These are phyloP conservation scores for Pleurotus cornucopiae DNA, from an alignment of 768 basidiomycete genomes.

Conservation along the genomic window DNA sequence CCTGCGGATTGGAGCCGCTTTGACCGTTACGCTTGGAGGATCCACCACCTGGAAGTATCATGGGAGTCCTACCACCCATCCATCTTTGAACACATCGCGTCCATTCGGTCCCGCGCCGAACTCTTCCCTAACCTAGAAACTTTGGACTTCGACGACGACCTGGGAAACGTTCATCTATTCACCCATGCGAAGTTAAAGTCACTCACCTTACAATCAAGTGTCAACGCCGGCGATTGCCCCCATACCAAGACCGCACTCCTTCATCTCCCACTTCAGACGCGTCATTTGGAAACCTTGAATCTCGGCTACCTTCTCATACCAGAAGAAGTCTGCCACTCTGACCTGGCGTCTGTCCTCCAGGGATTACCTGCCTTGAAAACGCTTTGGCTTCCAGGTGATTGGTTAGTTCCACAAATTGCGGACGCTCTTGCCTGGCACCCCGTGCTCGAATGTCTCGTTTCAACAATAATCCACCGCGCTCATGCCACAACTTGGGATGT, in stretches of 20 bases:
- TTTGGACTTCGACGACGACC: background rate
- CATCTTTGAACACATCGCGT: background rate
- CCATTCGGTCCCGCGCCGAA: background rate
- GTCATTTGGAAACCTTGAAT: background rate
- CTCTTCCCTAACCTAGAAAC: background rate
- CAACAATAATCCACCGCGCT: background rate
- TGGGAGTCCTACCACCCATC: background rate
- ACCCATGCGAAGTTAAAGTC: background rate
- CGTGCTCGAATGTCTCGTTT: background rate
- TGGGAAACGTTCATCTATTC: background rate
- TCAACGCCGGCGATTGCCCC: background rate
- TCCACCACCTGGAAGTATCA: background rate
- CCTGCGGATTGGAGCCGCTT: background rate
- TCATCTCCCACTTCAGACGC: background rate
- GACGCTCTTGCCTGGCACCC: background rate
- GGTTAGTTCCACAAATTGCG: background rate
- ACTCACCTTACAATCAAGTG: background rate
- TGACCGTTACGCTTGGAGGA: background rate
- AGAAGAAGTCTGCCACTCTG: background rate
- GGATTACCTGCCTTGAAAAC: background rate
- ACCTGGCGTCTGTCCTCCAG: background rate
- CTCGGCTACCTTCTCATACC: background rate
- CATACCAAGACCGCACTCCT: background rate
- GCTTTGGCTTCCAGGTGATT: background rate
- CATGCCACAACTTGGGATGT: background rate